Conservation (phyloP, 1,139 yeast genomes). For the Hanseniaspora sp. region DNA sequence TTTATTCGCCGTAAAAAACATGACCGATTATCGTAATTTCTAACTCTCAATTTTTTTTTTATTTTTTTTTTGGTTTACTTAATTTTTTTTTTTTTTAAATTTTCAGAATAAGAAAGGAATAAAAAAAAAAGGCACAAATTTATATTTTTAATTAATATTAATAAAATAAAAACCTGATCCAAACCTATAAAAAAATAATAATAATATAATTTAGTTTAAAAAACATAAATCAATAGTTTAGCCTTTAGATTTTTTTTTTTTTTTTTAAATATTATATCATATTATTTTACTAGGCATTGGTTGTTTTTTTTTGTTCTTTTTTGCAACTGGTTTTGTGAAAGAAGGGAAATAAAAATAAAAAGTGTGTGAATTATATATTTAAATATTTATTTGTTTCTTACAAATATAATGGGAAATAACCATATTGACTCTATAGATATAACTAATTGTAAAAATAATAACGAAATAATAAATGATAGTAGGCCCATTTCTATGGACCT, state of each 20-base stretch:
- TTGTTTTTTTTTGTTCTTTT: not conserved
- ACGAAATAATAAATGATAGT: not conserved
- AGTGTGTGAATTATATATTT: not conserved
- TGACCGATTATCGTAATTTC: not conserved
- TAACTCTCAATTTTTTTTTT: not conserved
- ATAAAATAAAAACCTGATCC: no score
- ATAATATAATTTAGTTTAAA: no score
- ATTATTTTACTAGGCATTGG: not conserved
- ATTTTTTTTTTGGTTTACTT: not conserved
- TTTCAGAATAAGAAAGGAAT: no score
- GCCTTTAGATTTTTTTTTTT: no score
- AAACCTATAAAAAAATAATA: no score
- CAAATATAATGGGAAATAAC: not conserved
- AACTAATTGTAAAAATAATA: not conserved
- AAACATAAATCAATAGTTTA: no score
- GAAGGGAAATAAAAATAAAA: not conserved
- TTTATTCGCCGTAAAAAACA: not conserved
- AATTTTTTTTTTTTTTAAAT: no score
- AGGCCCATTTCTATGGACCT: slow-evolving; percentile 3
- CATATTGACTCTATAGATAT: no score
- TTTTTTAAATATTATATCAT: not conserved
- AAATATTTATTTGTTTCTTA: no score
- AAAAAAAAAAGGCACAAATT: no score
- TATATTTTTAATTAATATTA: no score
- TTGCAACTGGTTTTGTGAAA: not conserved